Evolutionary conservation across 441 rosid genomes (phyloP), one percentile per base, ranked within the genome.

Genomic region (Rhodomyrtus psidioides): DNA sequence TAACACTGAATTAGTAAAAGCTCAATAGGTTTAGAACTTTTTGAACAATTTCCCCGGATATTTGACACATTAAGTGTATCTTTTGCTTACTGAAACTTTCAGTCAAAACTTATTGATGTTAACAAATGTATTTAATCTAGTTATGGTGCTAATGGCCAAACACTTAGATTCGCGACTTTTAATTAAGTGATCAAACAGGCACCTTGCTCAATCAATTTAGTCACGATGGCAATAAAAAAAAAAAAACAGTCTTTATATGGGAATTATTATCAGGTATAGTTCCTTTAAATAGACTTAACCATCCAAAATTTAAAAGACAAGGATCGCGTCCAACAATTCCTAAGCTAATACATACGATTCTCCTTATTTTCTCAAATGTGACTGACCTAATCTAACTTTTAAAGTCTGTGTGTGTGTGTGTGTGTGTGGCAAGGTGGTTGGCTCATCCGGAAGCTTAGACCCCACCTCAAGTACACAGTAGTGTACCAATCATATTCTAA

Each of bases 381-480:
- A 54, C n/a, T 19, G 70, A 57, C 30, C 70, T 46, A 13, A 49
- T 56, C 27, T 62, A 39, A 16, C 23, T 46, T n/a, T 46, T 24
- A 44, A 59, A n/a, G n/a, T n/a, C n/a, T n/a, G n/a, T n/a, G n/a
- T n/a, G n/a, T n/a, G n/a, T n/a, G n/a, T n/a, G n/a, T n/a, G n/a
- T n/a, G n/a, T n/a, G n/a, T n/a, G n/a, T n/a, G n/a, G n/a, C n/a
- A n/a, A 86, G 93, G 96, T 91, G 91, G 93, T 89, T 94, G 92
- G 94, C 85, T 89, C 90, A 88, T 91, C 91, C 89, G 88, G 88
- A 83, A 88, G 84, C 83, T 81, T 65, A 56, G 90, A 87, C 88
- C 92, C 92, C 90, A 87, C 90, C 82, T 84, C 82, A 90, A 92
- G 94, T 91, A 91, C 91, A 88, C 88, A 58, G 75, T 85, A 86